phyloP scores from a whole-genome alignment of 1,284 basidiomycete species.

The Cryptococcus sp. region DNA sequence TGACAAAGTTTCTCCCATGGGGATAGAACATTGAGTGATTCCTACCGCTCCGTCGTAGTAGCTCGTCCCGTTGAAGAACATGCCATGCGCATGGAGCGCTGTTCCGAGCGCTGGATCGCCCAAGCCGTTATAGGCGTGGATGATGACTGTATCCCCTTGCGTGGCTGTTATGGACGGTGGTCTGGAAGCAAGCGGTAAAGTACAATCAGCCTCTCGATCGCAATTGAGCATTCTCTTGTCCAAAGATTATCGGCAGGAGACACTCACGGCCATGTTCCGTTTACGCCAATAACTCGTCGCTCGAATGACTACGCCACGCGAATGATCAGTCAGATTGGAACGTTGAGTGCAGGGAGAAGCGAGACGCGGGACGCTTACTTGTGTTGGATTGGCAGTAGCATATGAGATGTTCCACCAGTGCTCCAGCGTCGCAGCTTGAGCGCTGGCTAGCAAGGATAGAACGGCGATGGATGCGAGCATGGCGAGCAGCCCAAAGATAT shows the following conservation, averaged over 20 bases:
- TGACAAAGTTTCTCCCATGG: conserved; percentile 68
- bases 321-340: background rate
- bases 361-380: conserved; percentile 41
- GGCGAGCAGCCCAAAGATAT: background rate
- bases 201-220: background rate
- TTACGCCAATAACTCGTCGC: conserved; percentile 79
- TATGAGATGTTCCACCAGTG: conserved; percentile 56
- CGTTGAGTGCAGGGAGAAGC: background rate
- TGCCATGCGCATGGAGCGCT: conserved; percentile 76
- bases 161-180: conserved; percentile 75
- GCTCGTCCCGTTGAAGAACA: conserved; percentile 80
- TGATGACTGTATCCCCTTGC: conserved; percentile 63
- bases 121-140: conserved; percentile 73
- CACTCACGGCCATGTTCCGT: conserved; percentile 86
- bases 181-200: conserved; percentile 51
- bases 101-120: conserved; percentile 61
- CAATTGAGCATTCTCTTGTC: background rate
- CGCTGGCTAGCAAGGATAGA: background rate
- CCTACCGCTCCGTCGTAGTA: conserved; percentile 85
- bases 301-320: conserved; percentile 42
- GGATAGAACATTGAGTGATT: conserved; percentile 85
- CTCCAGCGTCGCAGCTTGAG: conserved; percentile 45
- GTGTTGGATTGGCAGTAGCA: conserved; percentile 52
- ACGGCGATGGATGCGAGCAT: background rate
- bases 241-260: background rate